Evolutionary conservation across 805 yeast genomes (phyloP).

Genomic region (Lipomyces kockii): DNA sequence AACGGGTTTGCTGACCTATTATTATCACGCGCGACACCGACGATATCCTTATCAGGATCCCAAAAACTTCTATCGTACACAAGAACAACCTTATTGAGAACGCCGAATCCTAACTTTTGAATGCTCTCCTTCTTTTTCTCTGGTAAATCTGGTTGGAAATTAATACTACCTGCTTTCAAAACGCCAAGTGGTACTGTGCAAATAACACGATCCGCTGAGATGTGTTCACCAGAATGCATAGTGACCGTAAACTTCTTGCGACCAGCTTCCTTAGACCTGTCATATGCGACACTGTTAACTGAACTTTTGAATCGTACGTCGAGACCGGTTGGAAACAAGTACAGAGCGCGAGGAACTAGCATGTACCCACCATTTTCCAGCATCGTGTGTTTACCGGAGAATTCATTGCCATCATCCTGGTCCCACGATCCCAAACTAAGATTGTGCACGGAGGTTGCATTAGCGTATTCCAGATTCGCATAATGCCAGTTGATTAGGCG

Average conservation of each 20-base stretch:
- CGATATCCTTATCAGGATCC: slow-evolving; percentile 45
- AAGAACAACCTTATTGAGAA: slow-evolving; percentile 48
- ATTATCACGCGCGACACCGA: slow-evolving; percentile 44
- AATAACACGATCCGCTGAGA: slow-evolving; percentile 49
- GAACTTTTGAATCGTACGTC: slow-evolving; percentile 49
- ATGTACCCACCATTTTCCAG: slow-evolving; percentile 46
- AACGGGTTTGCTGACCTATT: slow-evolving; percentile 27
- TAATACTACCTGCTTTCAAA: slow-evolving; percentile 46
- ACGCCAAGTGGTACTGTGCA: slow-evolving; percentile 51
- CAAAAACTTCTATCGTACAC: slow-evolving; percentile 49
- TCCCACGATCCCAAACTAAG: slow-evolving; percentile 50
- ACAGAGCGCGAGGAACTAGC: slow-evolving; percentile 47
- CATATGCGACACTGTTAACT: slow-evolving; percentile 48
- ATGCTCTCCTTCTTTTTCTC: slow-evolving; percentile 50
- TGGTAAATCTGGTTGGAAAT: slow-evolving; percentile 51
- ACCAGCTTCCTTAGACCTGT: slow-evolving; percentile 38
- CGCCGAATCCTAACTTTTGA: slow-evolving; percentile 49
- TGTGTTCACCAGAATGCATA: slow-evolving; percentile 49
- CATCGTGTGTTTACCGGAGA: slow-evolving; percentile 49
- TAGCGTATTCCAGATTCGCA: slow-evolving; percentile 49
- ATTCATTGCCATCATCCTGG: slow-evolving; percentile 49
- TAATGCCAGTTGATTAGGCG: slow-evolving; percentile 49
- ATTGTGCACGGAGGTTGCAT: slow-evolving; percentile 45
- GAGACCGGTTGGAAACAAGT: slow-evolving; percentile 46
- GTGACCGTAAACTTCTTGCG: slow-evolving; percentile 35